phyloP scores from a whole-genome alignment of 148 eudicot species.

The Rhododendron simsii region DNA sequence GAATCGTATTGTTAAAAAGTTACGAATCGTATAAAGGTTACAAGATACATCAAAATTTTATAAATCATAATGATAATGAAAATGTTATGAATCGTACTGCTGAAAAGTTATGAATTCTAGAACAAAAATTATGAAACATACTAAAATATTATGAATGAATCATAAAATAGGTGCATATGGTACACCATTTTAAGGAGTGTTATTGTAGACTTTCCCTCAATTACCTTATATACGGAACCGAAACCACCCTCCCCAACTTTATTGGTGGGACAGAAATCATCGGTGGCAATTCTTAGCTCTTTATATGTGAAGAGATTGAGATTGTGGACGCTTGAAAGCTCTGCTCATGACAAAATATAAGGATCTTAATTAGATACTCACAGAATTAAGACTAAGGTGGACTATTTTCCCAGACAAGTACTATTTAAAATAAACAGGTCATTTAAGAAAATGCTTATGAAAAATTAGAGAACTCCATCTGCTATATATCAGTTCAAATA shows the following conservation, averaged over 20 bases:
- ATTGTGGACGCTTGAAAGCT: slow-evolving; percentile 40
- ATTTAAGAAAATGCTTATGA: not conserved
- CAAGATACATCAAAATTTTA: too few species aligned
- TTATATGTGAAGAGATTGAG: slow-evolving; percentile 49
- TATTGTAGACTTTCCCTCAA: not conserved
- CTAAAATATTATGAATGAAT: too few species aligned
- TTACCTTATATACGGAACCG: slow-evolving; percentile 91
- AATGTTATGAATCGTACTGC: too few species aligned
- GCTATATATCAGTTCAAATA: not conserved
- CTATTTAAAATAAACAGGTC: not conserved
- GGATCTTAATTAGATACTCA: not conserved
- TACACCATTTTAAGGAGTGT: too few species aligned
- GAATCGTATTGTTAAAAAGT: too few species aligned
- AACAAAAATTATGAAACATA: too few species aligned
- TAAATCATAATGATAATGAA: too few species aligned
- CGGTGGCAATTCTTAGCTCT: slow-evolving; percentile 56
- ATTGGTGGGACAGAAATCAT: slow-evolving; percentile 43
- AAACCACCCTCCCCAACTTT: slow-evolving; percentile 87
- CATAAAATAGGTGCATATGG: too few species aligned
- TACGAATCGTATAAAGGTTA: too few species aligned
- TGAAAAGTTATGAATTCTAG: too few species aligned
- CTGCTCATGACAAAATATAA: slow-evolving; percentile 16
- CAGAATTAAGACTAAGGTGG: not conserved
- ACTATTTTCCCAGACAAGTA: not conserved
- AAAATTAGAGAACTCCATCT: not conserved